Percentiles rank a stretch among this genome's conserved stretches.
Conservation (phyloP, 345 rosid species). For the Murraya koenigii region DNA sequence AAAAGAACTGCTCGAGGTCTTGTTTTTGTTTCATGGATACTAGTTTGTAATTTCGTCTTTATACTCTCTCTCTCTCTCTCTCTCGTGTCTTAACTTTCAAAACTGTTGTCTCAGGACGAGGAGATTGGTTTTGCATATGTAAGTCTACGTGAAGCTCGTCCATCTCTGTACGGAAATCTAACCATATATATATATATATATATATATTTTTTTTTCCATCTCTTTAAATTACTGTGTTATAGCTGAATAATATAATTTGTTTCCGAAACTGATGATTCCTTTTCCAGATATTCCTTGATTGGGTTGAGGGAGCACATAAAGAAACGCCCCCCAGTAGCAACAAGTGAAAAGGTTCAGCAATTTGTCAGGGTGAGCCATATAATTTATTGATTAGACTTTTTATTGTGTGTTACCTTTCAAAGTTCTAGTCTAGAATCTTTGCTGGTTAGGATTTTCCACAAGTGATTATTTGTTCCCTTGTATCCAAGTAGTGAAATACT, state of each 20-base stretch:
- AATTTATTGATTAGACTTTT: background rate
- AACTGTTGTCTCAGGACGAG: constrained; percentile 53
- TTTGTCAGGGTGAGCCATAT: constrained; percentile 75
- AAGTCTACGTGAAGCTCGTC: constrained; percentile 86
- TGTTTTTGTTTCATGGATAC: constrained; percentile 13
- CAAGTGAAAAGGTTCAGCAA: constrained; percentile 92
- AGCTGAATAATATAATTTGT: background rate
- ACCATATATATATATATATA: constrained; percentile 11
- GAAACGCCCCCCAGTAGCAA: constrained; percentile 95
- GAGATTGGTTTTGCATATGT: constrained; percentile 90
- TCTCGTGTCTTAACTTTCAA: constrained; percentile 7
- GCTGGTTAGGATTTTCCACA: background rate
- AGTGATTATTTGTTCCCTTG: background rate
- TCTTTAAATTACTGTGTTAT: background rate
- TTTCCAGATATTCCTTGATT: constrained; percentile 67
- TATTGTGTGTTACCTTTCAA: background rate
- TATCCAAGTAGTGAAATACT: background rate
- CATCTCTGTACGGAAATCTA: constrained; percentile 68
- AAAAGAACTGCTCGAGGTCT: constrained; percentile 90
- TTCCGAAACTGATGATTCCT: background rate
- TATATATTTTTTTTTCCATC: constrained; percentile 15
- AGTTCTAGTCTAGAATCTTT: background rate
- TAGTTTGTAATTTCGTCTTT: constrained; percentile 5
- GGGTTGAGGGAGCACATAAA: constrained; percentile 93
- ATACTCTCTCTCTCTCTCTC: background rate